Percentiles rank a stretch among this genome's conserved stretches.
Conservation (phyloP, 768 basidiomycete genomes). For the Lactarius evosmus region DNA sequence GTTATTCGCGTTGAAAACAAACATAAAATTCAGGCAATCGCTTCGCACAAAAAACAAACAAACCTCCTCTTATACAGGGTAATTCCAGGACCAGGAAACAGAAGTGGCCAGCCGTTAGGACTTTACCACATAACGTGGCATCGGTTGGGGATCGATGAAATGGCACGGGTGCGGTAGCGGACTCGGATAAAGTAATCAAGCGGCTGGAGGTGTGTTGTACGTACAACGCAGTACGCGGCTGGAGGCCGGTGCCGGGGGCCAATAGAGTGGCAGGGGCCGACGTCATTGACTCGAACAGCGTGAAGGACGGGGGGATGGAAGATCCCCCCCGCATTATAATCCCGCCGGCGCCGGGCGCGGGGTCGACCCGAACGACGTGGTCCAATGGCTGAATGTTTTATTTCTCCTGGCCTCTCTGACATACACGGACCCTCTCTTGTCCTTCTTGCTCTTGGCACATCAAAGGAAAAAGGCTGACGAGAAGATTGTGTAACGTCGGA, state of each 20-base stretch:
- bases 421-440: not conserved
- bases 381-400: not conserved
- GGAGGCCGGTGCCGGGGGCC: not conserved
- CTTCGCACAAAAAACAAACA: not conserved
- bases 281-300: conserved; percentile 10
- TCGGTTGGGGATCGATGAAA: conserved; percentile 8
- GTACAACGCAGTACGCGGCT: not conserved
- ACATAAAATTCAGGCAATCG: not conserved
- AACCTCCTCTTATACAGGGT: not conserved
- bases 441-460: not conserved
- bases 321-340: not conserved
- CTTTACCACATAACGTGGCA: not conserved
- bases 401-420: not conserved
- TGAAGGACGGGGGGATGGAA: not conserved
- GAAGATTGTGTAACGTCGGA: conserved; percentile 6
- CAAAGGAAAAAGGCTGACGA: not conserved
- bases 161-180: not conserved
- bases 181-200: conserved; percentile 2
- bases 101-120: not conserved
- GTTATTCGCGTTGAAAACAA: not conserved
- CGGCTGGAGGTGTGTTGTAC: not conserved
- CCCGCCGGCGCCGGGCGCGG: not conserved
- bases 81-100: not conserved
- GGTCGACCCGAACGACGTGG: not conserved
- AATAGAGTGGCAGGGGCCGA: not conserved